Percentiles rank a stretch among this genome's conserved stretches.
Evolutionary conservation across 148 eudicot species (phyloP).

Genomic region (Chenopodium album): DNA sequence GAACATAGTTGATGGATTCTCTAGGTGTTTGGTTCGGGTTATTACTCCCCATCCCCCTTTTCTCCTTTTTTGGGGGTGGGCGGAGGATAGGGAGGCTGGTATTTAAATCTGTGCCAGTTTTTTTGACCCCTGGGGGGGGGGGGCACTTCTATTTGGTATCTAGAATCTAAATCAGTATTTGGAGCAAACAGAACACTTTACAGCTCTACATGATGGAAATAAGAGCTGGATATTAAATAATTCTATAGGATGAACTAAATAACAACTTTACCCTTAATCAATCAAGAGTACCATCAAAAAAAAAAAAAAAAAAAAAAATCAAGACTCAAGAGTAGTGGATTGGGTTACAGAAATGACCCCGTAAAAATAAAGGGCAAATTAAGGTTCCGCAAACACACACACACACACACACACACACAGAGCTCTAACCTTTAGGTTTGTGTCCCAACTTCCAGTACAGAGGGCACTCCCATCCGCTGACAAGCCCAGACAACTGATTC

Average conservation of each 20-base stretch:
- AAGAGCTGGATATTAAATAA: background rate
- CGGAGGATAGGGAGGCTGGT: too few species aligned
- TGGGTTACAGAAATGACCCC: background rate
- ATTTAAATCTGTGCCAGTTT: too few species aligned
- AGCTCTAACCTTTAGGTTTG: slow-evolving; percentile 74
- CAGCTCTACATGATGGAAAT: background rate
- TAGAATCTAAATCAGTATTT: background rate
- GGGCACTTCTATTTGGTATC: too few species aligned
- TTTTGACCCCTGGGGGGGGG: too few species aligned
- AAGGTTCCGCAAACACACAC: background rate
- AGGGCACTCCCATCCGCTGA: slow-evolving; percentile 99
- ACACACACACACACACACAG: background rate
- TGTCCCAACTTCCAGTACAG: slow-evolving; percentile 97
- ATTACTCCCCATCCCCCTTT: too few species aligned
- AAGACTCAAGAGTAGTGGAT: background rate
- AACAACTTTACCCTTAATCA: too few species aligned
- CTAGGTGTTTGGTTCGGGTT: background rate
- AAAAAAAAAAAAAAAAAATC: too few species aligned
- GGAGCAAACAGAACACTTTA: background rate
- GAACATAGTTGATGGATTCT: background rate
- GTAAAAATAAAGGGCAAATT: too few species aligned
- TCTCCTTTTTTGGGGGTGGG: too few species aligned
- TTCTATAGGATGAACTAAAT: too few species aligned
- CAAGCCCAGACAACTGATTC: slow-evolving; percentile 86
- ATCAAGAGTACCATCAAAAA: too few species aligned